Evolutionary conservation across 2,329 filamentous ascomycete species (phyloP).

Genomic region (Stagonosporopsis rhizophila): DNA sequence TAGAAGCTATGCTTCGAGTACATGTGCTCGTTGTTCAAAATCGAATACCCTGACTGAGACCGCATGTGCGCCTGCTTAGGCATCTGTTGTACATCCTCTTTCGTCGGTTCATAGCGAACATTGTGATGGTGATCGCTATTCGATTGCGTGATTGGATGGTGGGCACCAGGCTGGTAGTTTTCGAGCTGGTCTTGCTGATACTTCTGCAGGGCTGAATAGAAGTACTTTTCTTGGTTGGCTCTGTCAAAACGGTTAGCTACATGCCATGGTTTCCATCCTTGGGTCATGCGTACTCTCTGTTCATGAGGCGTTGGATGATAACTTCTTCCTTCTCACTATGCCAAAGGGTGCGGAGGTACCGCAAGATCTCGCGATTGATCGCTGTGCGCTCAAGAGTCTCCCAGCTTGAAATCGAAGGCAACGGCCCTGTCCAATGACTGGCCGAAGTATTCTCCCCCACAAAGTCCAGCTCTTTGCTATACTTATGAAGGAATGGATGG

Average conservation of each 20-base stretch:
- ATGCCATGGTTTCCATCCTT: not conserved
- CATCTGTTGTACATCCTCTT: constrained; percentile 44
- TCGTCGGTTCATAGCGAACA: constrained; percentile 30
- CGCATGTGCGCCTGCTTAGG: constrained; percentile 50
- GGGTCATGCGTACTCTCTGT: constrained; percentile 50
- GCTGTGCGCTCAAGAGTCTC: constrained; percentile 68
- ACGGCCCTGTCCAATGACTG: constrained; percentile 61
- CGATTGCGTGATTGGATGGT: constrained; percentile 73
- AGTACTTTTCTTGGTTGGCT: constrained; percentile 88
- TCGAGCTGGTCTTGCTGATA: constrained; percentile 87
- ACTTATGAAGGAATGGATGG: constrained; percentile 86
- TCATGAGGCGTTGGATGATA: constrained; percentile 71
- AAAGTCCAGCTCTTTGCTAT: constrained; percentile 73
- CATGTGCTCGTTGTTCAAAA: constrained; percentile 62
- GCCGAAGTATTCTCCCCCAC: constrained; percentile 62
- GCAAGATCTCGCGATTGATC: constrained; percentile 80
- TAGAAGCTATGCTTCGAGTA: constrained; percentile 58
- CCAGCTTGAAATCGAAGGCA: constrained; percentile 67
- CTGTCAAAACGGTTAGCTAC: constrained; percentile 53
- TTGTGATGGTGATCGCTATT: constrained; percentile 81
- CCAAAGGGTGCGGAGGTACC: constrained; percentile 90
- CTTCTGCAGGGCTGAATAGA: constrained; percentile 83
- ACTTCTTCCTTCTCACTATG: constrained; percentile 80
- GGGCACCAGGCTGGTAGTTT: constrained; percentile 77
- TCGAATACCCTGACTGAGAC: constrained; percentile 63